Conservation (phyloP, 1,284 basidiomycete genomes). For the Lignosus rhinocerotis region DNA sequence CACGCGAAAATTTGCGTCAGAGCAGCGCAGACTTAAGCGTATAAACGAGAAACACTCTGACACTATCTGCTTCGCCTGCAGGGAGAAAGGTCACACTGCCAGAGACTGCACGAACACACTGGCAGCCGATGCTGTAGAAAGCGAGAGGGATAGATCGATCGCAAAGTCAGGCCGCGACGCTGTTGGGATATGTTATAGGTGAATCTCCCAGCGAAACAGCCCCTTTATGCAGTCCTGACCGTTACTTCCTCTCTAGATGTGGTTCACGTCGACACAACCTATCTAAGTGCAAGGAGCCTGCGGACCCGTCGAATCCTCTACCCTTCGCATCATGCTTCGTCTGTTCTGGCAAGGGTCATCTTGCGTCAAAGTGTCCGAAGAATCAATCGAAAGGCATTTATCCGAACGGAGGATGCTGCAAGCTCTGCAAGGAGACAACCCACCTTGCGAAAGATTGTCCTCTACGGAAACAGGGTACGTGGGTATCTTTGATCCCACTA, state of each 20-base stretch:
- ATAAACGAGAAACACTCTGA: slow-evolving; percentile 57
- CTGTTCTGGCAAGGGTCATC: slow-evolving; percentile 79
- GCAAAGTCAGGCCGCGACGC: slow-evolving; percentile 35
- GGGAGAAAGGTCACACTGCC: slow-evolving; percentile 83
- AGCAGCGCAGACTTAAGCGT: slow-evolving; percentile 67
- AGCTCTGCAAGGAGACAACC: slow-evolving; percentile 80
- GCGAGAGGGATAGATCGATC: slow-evolving; percentile 23
- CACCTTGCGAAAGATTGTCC: slow-evolving; percentile 88
- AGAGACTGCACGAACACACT: slow-evolving; percentile 74
- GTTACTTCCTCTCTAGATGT: slow-evolving; percentile 58
- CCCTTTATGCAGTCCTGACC: background rate
- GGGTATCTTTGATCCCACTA: background rate
- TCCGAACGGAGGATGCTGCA: slow-evolving; percentile 89
- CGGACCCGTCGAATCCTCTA: slow-evolving; percentile 67
- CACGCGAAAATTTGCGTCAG: slow-evolving; percentile 41
- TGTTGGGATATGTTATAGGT: slow-evolving; percentile 86
- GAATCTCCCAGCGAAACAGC: slow-evolving; percentile 26
- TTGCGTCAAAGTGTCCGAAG: slow-evolving; percentile 79
- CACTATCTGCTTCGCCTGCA: slow-evolving; percentile 87
- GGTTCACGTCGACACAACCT: slow-evolving; percentile 81
- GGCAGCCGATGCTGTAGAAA: slow-evolving; percentile 33
- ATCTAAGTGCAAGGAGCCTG: slow-evolving; percentile 70
- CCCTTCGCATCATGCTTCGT: slow-evolving; percentile 94
- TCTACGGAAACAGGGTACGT: slow-evolving; percentile 58
- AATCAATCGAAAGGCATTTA: slow-evolving; percentile 86